Base-by-base conservation (phyloP, 176 grass and related monocot genomes). In the Paspalum vaginatum region DNA sequence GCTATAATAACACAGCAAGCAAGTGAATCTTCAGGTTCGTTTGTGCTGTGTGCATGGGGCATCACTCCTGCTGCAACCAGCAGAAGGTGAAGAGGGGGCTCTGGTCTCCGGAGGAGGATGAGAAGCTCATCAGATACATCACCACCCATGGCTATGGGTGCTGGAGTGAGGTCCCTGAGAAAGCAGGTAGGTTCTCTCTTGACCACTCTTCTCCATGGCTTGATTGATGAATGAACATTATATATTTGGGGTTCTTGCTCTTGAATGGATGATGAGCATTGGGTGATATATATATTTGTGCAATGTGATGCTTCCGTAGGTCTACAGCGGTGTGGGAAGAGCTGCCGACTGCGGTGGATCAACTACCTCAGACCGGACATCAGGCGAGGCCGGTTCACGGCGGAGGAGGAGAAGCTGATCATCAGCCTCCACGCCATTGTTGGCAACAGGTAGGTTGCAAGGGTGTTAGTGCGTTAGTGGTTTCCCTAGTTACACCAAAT, bases 81-180 rank as follows among this genome's bases (percentile, higher is more conserved):
- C 97, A 99, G 78, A 99, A 99, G 86, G 97, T 99, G 50, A 99
- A 99, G 79, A 93, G 97, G 79, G 97, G 97, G 2, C 79, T 99
- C 37, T 99, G 97, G 97, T 99, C 97, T 49, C 97, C 97, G 32
- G 97, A 96, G 90, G 97, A 99, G 45, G 97, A 99, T 46, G 97
- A 99, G 79, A 99, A 99, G 86, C 88, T 99, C 86, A 89, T 99
- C 83, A 87, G 91, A 65, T 99, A 99, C 91, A 99, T 99, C 90
- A 96, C 86, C 71, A 93, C 87, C 69, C 87, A 99, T 90, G 97
- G 97, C 52, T 96, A 99, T 27, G 97, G 97, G 7, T 96, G 93
- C 88, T 99, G 97, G 97, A 99, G 93, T 50, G 97, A 99, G 85
- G 93, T 99, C 47, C 96, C 96, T 1, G 97, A 99, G 76, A 99